Conservation (phyloP, 805 yeast species). For the Yarrowia sp. region DNA sequence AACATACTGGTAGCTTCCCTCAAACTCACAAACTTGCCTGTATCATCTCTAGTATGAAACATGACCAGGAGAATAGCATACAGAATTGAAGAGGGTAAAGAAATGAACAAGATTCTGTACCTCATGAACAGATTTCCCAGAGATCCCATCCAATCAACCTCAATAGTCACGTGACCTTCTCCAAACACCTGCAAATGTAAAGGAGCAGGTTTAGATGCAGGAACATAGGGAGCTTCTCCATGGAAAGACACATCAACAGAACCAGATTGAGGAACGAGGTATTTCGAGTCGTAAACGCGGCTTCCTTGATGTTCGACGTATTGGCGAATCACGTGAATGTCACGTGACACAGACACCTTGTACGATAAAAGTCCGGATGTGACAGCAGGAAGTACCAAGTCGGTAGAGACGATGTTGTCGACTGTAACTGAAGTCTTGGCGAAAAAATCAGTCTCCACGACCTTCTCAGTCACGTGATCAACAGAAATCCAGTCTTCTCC, state of each 20-base stretch:
- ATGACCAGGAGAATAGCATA: conserved; percentile 63
- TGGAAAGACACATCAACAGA: conserved; percentile 74
- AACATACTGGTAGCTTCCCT: conserved; percentile 51
- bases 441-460: not conserved
- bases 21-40: conserved; percentile 46
- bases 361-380: not conserved
- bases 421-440: not conserved
- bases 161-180: conserved; percentile 44
- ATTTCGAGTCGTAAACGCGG: conserved; percentile 77
- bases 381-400: too few relatives aligned
- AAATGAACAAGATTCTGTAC: conserved; percentile 72
- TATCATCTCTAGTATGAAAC: conserved; percentile 53
- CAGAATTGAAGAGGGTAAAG: conserved; percentile 68
- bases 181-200: conserved; percentile 48
- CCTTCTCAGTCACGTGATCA: not conserved
- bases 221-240: conserved; percentile 41
- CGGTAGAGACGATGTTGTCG: not conserved
- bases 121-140: conserved; percentile 71
- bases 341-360: not conserved
- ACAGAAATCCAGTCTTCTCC: conserved; percentile 9
- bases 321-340: not conserved
- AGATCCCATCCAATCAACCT: conserved; percentile 62
- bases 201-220: conserved; percentile 13
- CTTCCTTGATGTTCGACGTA: conserved; percentile 7
- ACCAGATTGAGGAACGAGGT: conserved; percentile 71